A percentile compares a stretch with the other conserved stretches of the same genome.
These are phyloP conservation scores for Diaporthe ampelina DNA, from an alignment of 2,329 filamentous ascomycete species.

Conservation along the genomic window DNA sequence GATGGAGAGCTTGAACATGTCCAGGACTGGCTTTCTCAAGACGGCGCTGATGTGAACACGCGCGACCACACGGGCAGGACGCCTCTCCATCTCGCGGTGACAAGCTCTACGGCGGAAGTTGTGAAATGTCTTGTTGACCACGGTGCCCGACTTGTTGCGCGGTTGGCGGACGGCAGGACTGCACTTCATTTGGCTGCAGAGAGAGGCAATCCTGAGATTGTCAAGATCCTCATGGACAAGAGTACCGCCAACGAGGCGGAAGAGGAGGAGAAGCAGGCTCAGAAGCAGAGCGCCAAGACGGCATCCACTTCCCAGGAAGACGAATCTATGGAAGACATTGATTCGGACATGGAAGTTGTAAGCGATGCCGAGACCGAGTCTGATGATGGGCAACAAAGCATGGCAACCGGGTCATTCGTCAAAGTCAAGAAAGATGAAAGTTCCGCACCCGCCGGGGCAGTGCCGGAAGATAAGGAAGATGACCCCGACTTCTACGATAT, in stretches of 20 bases:
- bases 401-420: constrained; percentile 81
- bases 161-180: constrained; percentile 84
- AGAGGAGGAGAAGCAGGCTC: constrained; percentile 71
- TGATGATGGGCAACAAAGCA: constrained; percentile 66
- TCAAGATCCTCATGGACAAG: constrained; percentile 79
- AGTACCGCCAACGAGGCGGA: constrained; percentile 81
- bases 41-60: constrained; percentile 78
- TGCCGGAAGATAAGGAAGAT: constrained; percentile 70
- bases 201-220: constrained; percentile 76
- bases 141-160: constrained; percentile 79
- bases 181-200: constrained; percentile 86
- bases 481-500: constrained; percentile 86
- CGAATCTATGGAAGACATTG: constrained; percentile 51
- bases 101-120: constrained; percentile 76
- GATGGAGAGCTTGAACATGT: constrained; percentile 80
- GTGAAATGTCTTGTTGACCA: constrained; percentile 79
- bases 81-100: constrained; percentile 82
- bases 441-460: constrained; percentile 53
- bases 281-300: constrained; percentile 55
- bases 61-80: constrained; percentile 85
- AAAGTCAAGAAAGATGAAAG: constrained; percentile 67
- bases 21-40: constrained; percentile 74
- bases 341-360: constrained; percentile 62
- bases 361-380: constrained; percentile 58
- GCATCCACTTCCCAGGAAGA: constrained; percentile 45